Base-by-base conservation (phyloP, 768 basidiomycete species). In the Imleria badia region DNA sequence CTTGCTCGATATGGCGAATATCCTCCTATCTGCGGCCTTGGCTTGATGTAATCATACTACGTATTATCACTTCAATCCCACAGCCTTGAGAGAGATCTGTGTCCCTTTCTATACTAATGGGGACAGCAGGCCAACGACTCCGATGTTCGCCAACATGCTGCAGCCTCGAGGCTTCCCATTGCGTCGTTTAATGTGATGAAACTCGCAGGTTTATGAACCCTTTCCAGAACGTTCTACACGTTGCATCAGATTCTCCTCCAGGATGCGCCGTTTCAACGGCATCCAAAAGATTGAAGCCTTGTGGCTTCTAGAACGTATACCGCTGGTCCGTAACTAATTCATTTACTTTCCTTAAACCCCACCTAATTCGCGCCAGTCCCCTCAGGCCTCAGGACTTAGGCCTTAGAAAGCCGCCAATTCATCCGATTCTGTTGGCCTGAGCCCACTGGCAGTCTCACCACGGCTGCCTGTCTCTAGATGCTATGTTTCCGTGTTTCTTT, bases 121-220 rank as follows among this genome's bases (percentile, higher is more conserved):
- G 13, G 19, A 31, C 45, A 15, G 34, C 26, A 26, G 35, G 33
- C 23, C 52, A 38, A 38, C 20, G 14, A 15, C 26, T 22, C 33
- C 45, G 46, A 41, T 20, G 22, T 26, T 43, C 31, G n/a, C 5
- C 35, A 30, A n/a, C 53, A 52, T 15, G 60, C 47, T 38, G 45
- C 13, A 34, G 34, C 61, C 63, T 60, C 55, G 52, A 63, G 55
- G 60, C 48, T 30, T 41, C 23, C 34, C 3, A 11, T 19, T 30
- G 9, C 17, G 13, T 15, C 43, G 15, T 34, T 45, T 48, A 10
- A 41, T 60, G 35, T 56, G 33, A 58, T 45, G 48, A 41, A n/a
- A 33, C 45, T 23, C 34, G 3, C 30, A 11, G 33, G 17, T 30
- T 35, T n/a, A 33, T 30, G 26, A 30, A 51, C 10, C 3, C 47